phyloP scores from a whole-genome alignment of 2,329 filamentous ascomycete genomes.

The Cytospora leucostoma region DNA sequence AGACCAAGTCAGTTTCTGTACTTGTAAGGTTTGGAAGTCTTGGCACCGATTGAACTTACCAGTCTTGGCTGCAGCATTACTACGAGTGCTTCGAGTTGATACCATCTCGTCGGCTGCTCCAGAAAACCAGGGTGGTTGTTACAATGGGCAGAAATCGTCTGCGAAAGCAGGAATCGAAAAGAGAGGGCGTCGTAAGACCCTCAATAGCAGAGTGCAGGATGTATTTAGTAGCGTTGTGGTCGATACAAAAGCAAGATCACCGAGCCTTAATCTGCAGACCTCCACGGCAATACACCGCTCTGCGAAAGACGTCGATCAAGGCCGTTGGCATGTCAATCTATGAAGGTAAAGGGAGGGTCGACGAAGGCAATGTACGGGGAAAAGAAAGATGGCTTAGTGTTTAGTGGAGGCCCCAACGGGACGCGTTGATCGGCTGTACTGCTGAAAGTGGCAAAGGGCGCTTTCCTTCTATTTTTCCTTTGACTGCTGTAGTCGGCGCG shows the following conservation, averaged over 20 bases:
- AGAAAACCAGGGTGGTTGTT: not conserved
- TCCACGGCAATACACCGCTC: not conserved
- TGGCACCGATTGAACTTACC: slow-evolving; percentile 4
- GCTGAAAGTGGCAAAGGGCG: not conserved
- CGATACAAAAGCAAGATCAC: not conserved
- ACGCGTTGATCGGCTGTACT: not conserved
- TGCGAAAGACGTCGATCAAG: not conserved
- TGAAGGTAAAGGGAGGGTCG: not conserved
- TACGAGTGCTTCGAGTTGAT: slow-evolving; percentile 22
- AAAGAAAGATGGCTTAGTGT: not conserved
- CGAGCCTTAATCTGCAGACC: not conserved
- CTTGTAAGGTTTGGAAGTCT: not conserved
- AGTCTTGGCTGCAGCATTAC: slow-evolving; percentile 5
- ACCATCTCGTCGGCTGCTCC: slow-evolving; percentile 15
- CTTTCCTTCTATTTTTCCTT: not conserved
- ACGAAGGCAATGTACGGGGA: not conserved
- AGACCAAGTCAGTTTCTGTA: slow-evolving; percentile 8
- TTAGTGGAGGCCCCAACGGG: not conserved
- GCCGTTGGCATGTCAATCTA: not conserved
- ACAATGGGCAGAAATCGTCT: not conserved
- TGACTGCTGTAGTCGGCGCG: not conserved
- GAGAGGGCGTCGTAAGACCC: not conserved
- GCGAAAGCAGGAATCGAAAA: not conserved
- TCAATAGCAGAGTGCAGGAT: not conserved
- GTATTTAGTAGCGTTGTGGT: not conserved